A percentile compares a stretch with the other conserved stretches of the same genome.
Conservation (phyloP, 148 eudicot species). For the Cornus kousa region DNA sequence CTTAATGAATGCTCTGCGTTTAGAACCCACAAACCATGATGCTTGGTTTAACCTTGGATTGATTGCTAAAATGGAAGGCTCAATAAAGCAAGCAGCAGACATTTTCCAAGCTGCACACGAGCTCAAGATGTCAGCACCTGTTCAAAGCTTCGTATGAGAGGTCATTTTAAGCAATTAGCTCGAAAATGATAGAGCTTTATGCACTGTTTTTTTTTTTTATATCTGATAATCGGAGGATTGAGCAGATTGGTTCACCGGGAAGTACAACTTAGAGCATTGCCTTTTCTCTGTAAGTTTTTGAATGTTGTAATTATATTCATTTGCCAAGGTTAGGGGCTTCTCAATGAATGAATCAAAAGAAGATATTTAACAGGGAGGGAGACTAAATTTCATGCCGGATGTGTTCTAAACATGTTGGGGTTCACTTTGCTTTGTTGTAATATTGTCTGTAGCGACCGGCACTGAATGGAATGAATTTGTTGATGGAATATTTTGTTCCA, state of each 20-base stretch:
- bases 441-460: not conserved
- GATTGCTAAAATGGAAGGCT: conserved; percentile 74
- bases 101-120: conserved; percentile 91
- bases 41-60: conserved; percentile 83
- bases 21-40: conserved; percentile 68
- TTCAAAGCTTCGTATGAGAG: conserved; percentile 34
- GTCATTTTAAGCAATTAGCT: not conserved
- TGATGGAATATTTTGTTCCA: not conserved
- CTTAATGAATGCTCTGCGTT: conserved; percentile 68
- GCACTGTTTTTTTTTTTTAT: not conserved
- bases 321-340: not conserved
- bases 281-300: not conserved
- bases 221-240: not conserved
- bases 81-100: conserved; percentile 71
- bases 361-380: not conserved
- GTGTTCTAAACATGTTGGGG: not conserved
- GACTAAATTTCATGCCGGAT: not conserved
- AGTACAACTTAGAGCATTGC: not conserved
- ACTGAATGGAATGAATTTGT: not conserved
- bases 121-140: conserved; percentile 74
- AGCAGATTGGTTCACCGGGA: not conserved
- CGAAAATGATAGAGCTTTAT: not conserved
- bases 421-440: not conserved
- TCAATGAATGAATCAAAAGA: not conserved
- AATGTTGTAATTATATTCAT: not conserved